These are phyloP conservation scores for Penicillium simplicissimum DNA, from an alignment of 495 filamentous ascomycete genomes.

Conservation along the genomic window DNA sequence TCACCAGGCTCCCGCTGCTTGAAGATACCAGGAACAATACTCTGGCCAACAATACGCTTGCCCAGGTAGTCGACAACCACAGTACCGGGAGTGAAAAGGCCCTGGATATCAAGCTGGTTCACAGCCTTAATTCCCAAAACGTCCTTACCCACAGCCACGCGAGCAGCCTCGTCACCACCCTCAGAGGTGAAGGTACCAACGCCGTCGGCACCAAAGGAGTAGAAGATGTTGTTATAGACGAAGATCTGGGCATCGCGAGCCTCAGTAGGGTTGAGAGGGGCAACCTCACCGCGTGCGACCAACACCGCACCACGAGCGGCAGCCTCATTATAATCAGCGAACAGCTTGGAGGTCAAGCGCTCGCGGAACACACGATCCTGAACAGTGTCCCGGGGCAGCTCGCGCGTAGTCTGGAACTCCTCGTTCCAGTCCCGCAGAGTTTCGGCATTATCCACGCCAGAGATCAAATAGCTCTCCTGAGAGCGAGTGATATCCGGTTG, in stretches of 20 bases:
- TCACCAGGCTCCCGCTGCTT: conserved; percentile 96
- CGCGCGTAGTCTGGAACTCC: conserved; percentile 95
- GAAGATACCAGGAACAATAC: conserved; percentile 98
- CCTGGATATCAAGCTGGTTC: conserved; percentile 94
- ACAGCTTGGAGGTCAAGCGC: conserved; percentile 88
- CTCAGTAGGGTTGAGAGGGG: conserved; percentile 96
- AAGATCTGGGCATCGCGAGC: conserved; percentile 93
- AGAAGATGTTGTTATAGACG: conserved; percentile 99
- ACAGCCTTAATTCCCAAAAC: conserved; percentile 90
- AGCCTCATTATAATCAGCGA: conserved; percentile 96
- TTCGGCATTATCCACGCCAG: conserved; percentile 89
- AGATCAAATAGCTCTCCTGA: conserved; percentile 88
- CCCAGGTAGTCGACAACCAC: conserved; percentile 97
- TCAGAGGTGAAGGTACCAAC: conserved; percentile 96
- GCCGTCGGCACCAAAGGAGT: conserved; percentile 96
- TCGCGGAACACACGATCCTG: conserved; percentile 97
- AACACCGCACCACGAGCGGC: conserved; percentile 91
- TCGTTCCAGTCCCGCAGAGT: conserved; percentile 98
- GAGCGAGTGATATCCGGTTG: conserved; percentile 81
- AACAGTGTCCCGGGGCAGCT: conserved; percentile 87
- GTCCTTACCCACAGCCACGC: conserved; percentile 96
- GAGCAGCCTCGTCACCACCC: conserved; percentile 94
- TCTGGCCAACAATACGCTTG: conserved; percentile 96
- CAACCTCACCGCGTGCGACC: conserved; percentile 89
- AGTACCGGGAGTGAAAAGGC: conserved; percentile 91